A percentile compares a stretch with the other conserved stretches of the same genome.
phyloP scores from a whole-genome alignment of 176 grass and related monocot genomes.

The Eragrostis nindensis region DNA sequence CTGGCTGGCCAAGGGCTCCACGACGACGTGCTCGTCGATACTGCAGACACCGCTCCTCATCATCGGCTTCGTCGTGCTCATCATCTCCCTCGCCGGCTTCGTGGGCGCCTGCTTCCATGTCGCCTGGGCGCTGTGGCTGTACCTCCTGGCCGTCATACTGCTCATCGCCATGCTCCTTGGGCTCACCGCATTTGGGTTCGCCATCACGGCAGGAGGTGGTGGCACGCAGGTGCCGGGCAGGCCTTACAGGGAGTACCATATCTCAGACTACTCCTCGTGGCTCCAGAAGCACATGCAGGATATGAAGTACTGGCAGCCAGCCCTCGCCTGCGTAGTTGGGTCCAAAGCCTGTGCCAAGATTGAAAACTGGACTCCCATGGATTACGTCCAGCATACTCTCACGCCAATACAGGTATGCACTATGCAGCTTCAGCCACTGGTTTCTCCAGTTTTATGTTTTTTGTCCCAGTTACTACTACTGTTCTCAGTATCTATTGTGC shows the following conservation, averaged over 20 bases:
- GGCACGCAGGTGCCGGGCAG: slow-evolving; percentile 63
- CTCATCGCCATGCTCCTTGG: slow-evolving; percentile 71
- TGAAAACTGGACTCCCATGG: slow-evolving; percentile 72
- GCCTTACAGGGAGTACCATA: slow-evolving; percentile 82
- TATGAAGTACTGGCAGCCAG: slow-evolving; percentile 66
- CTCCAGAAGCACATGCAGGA: slow-evolving; percentile 68
- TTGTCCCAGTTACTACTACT: not conserved
- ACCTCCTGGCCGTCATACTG: slow-evolving; percentile 71
- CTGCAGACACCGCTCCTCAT: slow-evolving; percentile 89
- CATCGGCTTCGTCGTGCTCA: slow-evolving; percentile 71
- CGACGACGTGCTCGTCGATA: slow-evolving; percentile 62
- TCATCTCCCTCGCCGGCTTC: slow-evolving; percentile 83
- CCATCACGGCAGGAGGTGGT: slow-evolving; percentile 73
- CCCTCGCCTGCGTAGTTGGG: slow-evolving; percentile 73
- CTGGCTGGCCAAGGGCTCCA: slow-evolving; percentile 74
- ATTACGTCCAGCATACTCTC: slow-evolving; percentile 86
- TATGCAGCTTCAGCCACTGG: not conserved
- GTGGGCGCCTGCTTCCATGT: slow-evolving; percentile 96
- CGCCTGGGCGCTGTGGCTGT: slow-evolving; percentile 87
- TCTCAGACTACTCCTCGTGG: slow-evolving; percentile 70
- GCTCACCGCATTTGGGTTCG: slow-evolving; percentile 81
- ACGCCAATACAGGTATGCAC: slow-evolving; percentile 75
- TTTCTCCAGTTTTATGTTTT: not conserved
- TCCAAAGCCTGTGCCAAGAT: slow-evolving; percentile 83
- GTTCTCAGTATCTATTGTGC: slow-evolving; percentile 3